Percentiles rank a stretch among this genome's conserved stretches.
Evolutionary conservation across 2,329 filamentous ascomycete genomes (phyloP).

Genomic region (Paraconiothyrium sp.): DNA sequence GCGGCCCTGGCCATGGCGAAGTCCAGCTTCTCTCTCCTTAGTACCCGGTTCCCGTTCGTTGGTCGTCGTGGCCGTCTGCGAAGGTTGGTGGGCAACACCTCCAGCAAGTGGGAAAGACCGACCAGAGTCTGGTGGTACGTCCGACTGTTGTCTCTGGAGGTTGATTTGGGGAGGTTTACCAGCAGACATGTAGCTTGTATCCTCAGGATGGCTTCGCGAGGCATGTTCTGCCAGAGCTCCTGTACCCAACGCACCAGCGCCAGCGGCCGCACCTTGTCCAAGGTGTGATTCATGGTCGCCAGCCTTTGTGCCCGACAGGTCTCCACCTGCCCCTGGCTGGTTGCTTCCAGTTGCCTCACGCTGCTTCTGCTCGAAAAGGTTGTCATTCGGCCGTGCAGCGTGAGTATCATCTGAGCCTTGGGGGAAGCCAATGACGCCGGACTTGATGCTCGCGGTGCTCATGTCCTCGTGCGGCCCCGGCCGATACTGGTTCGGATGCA

Average conservation of each 20-base stretch:
- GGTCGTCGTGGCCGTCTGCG: slow-evolving; percentile 15
- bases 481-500: slow-evolving; percentile 30
- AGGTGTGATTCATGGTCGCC: slow-evolving; percentile 8
- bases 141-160: slow-evolving; percentile 15
- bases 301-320: slow-evolving; percentile 7
- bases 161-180: slow-evolving; percentile 29
- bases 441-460: slow-evolving; percentile 52
- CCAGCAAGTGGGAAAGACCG: slow-evolving; percentile 50
- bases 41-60: slow-evolving; percentile 29
- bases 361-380: slow-evolving; percentile 20
- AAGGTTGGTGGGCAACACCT: slow-evolving; percentile 32
- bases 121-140: slow-evolving; percentile 21
- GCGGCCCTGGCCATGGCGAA: slow-evolving; percentile 30
- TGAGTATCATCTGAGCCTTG: slow-evolving; percentile 32
- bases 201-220: slow-evolving; percentile 15
- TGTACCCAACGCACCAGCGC: slow-evolving; percentile 19
- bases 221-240: slow-evolving; percentile 19
- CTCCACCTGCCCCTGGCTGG: slow-evolving; percentile 31
- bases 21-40: slow-evolving; percentile 28
- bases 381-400: slow-evolving; percentile 34
- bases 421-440: slow-evolving; percentile 50
- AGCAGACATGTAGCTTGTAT: slow-evolving; percentile 13
- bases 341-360: slow-evolving; percentile 15
- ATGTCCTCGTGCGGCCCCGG: slow-evolving; percentile 24
- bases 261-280: slow-evolving; percentile 8